Conservation (phyloP, 495 filamentous ascomycete species). For the Penicillium tannophilum region DNA sequence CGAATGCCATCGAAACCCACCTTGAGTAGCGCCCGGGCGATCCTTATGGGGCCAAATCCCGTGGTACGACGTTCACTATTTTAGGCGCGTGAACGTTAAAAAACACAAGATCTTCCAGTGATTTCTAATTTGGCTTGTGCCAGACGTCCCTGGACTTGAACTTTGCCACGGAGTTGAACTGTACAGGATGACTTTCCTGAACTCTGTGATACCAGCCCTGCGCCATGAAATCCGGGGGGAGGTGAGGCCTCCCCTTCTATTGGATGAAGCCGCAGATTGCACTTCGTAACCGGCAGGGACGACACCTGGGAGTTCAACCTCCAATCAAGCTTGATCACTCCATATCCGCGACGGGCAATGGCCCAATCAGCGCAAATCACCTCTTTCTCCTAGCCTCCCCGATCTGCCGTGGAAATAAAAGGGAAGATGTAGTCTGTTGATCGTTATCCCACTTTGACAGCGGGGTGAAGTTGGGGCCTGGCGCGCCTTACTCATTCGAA, state of each 20-base stretch:
- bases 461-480: background rate
- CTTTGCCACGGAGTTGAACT: background rate
- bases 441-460: background rate
- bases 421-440: background rate
- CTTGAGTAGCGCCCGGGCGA: slow-evolving; percentile 1
- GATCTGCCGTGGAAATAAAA: background rate
- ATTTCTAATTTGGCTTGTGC: background rate
- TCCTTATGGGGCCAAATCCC: slow-evolving; percentile 3
- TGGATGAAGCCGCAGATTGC: slow-evolving; percentile 3
- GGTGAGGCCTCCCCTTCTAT: background rate
- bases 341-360: background rate
- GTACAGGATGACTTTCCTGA: background rate
- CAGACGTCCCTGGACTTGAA: background rate
- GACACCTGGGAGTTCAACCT: background rate
- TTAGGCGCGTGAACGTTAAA: background rate
- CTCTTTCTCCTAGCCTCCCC: background rate
- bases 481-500: background rate
- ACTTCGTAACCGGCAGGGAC: slow-evolving; percentile 7
- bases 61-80: background rate
- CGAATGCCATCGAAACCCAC: slow-evolving; percentile 5
- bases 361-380: slow-evolving; percentile 2
- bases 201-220: slow-evolving; percentile 13
- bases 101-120: background rate
- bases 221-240: slow-evolving; percentile 20
- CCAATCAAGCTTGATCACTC: slow-evolving; percentile 5